Percentiles rank a stretch among this genome's conserved stretches.
These are phyloP conservation scores for Sextonia rubra DNA, from an alignment of 164 flowering plant species.

Conservation along the genomic window DNA sequence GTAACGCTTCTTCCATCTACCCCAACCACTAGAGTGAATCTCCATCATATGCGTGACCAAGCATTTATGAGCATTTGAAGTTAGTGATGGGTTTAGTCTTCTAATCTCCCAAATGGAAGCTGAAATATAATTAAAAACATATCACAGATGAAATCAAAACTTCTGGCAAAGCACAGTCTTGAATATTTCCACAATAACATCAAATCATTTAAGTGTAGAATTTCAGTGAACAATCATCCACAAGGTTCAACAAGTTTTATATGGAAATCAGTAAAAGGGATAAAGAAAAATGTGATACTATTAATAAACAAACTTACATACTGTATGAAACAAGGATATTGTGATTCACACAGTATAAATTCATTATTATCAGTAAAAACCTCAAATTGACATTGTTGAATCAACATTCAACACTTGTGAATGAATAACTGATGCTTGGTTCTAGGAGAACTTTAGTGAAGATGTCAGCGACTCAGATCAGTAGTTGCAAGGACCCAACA, in stretches of 20 bases:
- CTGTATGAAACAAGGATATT: background rate
- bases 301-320: background rate
- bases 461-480: too few species aligned
- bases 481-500: too few species aligned
- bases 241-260: background rate
- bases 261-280: background rate
- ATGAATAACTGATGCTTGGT: too few species aligned
- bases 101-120: slow-evolving; percentile 97
- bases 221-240: background rate
- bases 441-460: too few species aligned
- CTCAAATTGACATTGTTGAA: too few species aligned
- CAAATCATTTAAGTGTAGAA: background rate
- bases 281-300: background rate
- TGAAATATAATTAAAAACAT: slow-evolving; percentile 25
- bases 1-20: slow-evolving; percentile 56
- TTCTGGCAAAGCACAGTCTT: background rate
- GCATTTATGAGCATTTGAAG: slow-evolving; percentile 47
- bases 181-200: background rate
- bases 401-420: too few species aligned
- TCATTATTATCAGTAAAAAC: background rate
- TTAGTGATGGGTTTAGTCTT: slow-evolving; percentile 37
- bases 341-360: background rate
- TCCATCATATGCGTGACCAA: slow-evolving; percentile 80
- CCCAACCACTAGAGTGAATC: slow-evolving; percentile 62
- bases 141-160: background rate